phyloP scores from a whole-genome alignment of 2,329 filamentous ascomycete species.

The Cordyceps fumosorosea region DNA sequence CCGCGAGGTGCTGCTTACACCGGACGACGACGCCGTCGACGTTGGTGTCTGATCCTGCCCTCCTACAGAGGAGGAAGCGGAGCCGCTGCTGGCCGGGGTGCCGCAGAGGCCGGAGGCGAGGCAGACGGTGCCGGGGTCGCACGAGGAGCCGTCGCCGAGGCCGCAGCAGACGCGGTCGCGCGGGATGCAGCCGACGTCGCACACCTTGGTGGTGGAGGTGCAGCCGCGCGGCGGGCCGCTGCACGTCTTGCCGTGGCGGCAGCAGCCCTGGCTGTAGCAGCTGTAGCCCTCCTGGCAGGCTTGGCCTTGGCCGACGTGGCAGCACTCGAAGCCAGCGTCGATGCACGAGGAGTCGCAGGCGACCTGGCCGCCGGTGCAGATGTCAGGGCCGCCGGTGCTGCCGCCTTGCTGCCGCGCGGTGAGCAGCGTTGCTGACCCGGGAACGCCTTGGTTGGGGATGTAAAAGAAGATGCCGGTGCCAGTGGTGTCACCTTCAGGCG shows the following conservation, averaged over 20 bases:
- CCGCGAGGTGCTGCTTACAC: neutral
- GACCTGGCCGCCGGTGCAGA: neutral
- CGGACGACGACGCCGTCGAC: neutral
- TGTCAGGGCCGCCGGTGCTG: neutral
- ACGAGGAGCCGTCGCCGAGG: slow-evolving; percentile 5
- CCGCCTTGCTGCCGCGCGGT: neutral
- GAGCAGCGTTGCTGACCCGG: neutral
- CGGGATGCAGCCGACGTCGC: slow-evolving; percentile 7
- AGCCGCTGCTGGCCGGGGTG: neutral
- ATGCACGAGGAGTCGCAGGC: slow-evolving; percentile 6
- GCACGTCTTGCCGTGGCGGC: slow-evolving; percentile 4
- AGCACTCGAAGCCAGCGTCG: slow-evolving; percentile 3
- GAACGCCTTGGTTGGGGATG: neutral
- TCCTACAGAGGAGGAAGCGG: neutral
- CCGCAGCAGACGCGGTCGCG: slow-evolving; percentile 9
- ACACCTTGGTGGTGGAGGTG: slow-evolving; percentile 2
- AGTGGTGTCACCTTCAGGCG: neutral
- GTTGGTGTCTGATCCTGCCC: neutral
- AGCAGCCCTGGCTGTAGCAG: slow-evolving; percentile 11
- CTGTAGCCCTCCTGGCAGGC: slow-evolving; percentile 8
- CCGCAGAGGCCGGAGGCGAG: neutral
- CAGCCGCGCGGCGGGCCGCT: slow-evolving; percentile 4
- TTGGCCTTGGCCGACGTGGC: slow-evolving; percentile 7
- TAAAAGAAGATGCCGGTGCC: neutral
- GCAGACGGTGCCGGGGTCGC: slow-evolving; percentile 5